Conservation (phyloP, 1,284 basidiomycete species). For the Cutaneotrichosporon mucoides region DNA sequence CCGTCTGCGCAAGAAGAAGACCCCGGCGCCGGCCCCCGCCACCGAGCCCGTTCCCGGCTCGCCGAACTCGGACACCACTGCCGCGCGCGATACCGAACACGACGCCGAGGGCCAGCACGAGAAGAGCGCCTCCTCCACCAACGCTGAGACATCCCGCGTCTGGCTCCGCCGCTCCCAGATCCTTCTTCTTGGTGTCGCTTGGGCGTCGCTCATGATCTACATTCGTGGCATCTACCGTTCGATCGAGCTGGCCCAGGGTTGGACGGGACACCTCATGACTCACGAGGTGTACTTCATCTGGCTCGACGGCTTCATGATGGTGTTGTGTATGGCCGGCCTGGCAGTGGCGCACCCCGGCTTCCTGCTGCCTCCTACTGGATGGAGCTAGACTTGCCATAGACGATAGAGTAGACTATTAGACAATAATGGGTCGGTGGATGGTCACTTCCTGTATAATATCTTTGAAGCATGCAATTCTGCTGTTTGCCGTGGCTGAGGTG, state of each 20-base stretch:
- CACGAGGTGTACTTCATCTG: conserved; percentile 33
- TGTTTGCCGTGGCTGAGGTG: no score
- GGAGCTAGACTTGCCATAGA: neutral
- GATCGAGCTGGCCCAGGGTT: conserved; percentile 38
- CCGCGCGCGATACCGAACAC: no score
- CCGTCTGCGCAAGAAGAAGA: neutral
- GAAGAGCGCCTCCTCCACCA: neutral
- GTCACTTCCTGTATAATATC: no score
- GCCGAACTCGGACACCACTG: neutral
- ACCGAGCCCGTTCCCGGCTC: neutral
- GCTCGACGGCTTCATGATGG: conserved; percentile 37
- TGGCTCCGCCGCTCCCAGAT: conserved; percentile 10
- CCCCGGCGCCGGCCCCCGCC: neutral
- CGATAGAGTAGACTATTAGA: no score
- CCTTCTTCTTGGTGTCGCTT: conserved; percentile 32
- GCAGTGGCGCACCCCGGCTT: conserved; percentile 29
- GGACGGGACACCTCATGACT: conserved; percentile 26
- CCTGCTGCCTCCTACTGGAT: conserved; percentile 20
- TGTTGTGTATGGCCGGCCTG: conserved; percentile 25
- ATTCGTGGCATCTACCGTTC: conserved; percentile 42
- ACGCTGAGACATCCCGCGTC: no score
- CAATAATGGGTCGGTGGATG: no score
- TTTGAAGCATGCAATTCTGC: no score
- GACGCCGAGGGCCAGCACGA: neutral
- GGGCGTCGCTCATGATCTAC: conserved; percentile 40